Percentiles rank a stretch among this genome's conserved stretches.
These are phyloP conservation scores for Gossypium laxum DNA, from an alignment of 441 rosid species.

Conservation along the genomic window DNA sequence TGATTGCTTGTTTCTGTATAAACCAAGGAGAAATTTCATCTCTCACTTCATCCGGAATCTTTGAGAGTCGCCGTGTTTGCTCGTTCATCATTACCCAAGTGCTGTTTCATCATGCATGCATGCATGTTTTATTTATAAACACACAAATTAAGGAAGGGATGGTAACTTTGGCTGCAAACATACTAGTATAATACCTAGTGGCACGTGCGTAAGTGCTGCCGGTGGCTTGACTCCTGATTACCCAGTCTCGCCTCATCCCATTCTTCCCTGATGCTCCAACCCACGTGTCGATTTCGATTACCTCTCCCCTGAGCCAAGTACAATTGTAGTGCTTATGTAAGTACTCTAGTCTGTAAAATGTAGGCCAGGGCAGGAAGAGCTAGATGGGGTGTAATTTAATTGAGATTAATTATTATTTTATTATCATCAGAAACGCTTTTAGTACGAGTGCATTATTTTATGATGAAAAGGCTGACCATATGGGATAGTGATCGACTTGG, in stretches of 20 bases:
- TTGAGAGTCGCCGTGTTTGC: conserved; percentile 53
- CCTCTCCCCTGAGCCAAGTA: conserved; percentile 46
- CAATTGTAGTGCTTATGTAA: neutral
- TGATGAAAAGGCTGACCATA: conserved; percentile 31
- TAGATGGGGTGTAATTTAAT: too few relatives aligned
- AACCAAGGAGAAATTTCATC: conserved; percentile 65
- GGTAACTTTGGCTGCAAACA: neutral
- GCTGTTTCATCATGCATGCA: conserved; percentile 26
- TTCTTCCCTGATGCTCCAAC: conserved; percentile 68
- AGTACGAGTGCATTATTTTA: neutral
- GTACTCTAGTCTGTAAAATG: neutral
- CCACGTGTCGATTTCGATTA: conserved; percentile 66
- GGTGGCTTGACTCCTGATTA: conserved; percentile 52
- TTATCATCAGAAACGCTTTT: neutral
- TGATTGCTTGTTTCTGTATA: conserved; percentile 48
- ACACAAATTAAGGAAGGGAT: neutral
- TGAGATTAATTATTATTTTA: neutral
- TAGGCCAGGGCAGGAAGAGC: neutral
- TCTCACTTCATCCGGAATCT: conserved; percentile 62
- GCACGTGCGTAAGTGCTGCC: conserved; percentile 56
- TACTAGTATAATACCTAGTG: conserved; percentile 32
- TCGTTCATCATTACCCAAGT: conserved; percentile 76
- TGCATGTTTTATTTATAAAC: conserved; percentile 1
- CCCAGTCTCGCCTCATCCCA: conserved; percentile 66
- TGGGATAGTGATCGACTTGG: conserved; percentile 50